phyloP scores from a whole-genome alignment of 495 filamentous ascomycete genomes.

The Immersiella caudata region DNA sequence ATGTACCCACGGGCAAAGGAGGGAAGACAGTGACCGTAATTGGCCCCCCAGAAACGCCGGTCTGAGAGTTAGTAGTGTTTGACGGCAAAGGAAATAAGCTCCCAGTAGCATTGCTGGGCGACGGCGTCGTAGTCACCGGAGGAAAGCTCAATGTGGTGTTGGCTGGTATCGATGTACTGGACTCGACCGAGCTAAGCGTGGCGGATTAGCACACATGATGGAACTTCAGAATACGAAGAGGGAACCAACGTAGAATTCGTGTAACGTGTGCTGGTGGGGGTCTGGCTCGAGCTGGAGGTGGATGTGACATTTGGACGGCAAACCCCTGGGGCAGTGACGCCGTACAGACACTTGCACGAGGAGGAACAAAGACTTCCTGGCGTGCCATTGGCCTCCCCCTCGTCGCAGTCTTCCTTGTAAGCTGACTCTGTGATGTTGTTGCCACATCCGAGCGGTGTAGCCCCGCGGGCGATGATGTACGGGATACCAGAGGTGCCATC shows the following conservation, averaged over 20 bases:
- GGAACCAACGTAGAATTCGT: conserved; percentile 29
- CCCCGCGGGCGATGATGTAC: conserved; percentile 55
- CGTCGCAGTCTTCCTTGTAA: conserved; percentile 51
- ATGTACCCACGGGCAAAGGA: not conserved
- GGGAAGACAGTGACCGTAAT: conserved; percentile 28
- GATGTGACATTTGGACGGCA: conserved; percentile 32
- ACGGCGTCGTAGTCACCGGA: conserved; percentile 19
- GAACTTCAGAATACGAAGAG: not conserved
- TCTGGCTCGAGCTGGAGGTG: conserved; percentile 20
- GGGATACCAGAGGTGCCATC: conserved; percentile 49
- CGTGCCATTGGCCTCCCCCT: conserved; percentile 41
- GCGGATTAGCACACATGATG: not conserved
- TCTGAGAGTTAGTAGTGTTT: not conserved
- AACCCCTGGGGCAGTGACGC: conserved; percentile 30
- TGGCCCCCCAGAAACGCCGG: conserved; percentile 9
- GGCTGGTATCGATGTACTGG: conserved; percentile 12
- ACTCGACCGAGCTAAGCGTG: conserved; percentile 6
- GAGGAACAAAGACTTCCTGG: conserved; percentile 46
- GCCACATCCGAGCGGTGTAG: conserved; percentile 51
- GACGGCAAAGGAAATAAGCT: conserved; percentile 6
- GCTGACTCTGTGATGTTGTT: conserved; percentile 46
- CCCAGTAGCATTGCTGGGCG: conserved; percentile 16
- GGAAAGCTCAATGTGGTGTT: conserved; percentile 20
- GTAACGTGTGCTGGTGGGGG: conserved; percentile 14
- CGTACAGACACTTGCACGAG: conserved; percentile 45